Percentiles rank a stretch among this genome's conserved stretches.
Conservation (phyloP, 208 protist species). For the Naegleria fowleri region DNA sequence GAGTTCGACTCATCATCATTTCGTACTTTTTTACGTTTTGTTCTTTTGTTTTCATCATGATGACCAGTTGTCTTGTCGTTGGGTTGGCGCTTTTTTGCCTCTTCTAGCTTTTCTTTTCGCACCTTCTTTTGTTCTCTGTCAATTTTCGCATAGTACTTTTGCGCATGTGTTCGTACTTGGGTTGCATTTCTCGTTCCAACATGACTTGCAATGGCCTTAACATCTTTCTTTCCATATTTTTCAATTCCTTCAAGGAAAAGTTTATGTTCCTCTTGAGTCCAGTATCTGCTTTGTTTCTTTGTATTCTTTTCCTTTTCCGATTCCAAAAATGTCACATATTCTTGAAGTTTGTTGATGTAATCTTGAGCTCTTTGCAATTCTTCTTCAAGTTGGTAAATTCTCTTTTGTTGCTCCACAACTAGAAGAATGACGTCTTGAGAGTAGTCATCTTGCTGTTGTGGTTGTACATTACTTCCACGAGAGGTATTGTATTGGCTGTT, state of each 20-base stretch:
- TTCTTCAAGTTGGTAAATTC: slow-evolving; percentile 40
- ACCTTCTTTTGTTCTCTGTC: slow-evolving; percentile 34
- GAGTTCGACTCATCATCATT: not conserved
- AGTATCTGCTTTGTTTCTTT: slow-evolving; percentile 50
- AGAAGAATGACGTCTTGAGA: not conserved
- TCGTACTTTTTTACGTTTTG: not conserved
- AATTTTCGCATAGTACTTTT: slow-evolving; percentile 50
- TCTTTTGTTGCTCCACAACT: slow-evolving; percentile 38
- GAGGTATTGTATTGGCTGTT: not conserved
- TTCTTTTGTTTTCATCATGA: not conserved
- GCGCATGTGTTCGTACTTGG: slow-evolving; percentile 49
- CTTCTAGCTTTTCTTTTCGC: not conserved
- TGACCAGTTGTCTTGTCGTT: not conserved
- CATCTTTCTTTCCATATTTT: slow-evolving; percentile 48
- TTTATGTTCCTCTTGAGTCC: slow-evolving; percentile 48
- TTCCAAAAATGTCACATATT: slow-evolving; percentile 44
- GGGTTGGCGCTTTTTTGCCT: not conserved
- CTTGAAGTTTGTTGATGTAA: slow-evolving; percentile 41
- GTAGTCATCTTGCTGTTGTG: not conserved
- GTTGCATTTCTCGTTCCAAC: slow-evolving; percentile 48
- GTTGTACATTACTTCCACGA: not conserved
- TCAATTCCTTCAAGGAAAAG: slow-evolving; percentile 45
- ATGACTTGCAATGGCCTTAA: slow-evolving; percentile 43
- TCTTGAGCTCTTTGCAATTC: slow-evolving; percentile 35
- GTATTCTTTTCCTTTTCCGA: slow-evolving; percentile 42